Base-by-base conservation (phyloP, 2,329 filamentous ascomycete genomes). In the Sarocladium kiliense region DNA sequence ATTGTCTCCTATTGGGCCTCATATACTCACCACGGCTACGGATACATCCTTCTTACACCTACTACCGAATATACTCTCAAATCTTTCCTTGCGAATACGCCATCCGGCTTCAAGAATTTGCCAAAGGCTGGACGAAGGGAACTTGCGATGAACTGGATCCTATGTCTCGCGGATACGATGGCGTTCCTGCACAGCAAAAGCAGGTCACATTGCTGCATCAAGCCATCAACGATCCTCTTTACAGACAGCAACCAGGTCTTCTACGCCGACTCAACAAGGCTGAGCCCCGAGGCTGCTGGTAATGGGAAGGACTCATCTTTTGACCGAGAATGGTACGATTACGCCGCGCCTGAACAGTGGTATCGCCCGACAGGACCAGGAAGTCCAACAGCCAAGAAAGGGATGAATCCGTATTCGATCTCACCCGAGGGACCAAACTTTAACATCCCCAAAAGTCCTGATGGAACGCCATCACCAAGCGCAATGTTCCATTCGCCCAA, bases 1-100 rank as follows among this genome's bases (percentile, higher is more conserved):
- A 76, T 91, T 56, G 80, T 84, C n/a, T 84, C 82, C 11, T 80
- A 87, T 41, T 89, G 82, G 79, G 83, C 81, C 2, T 88, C 88
- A 0, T 91, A 91, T 65, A 83, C 79, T 2, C 77, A 85, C 55
- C 81, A 82, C 60, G 82, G 78, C 5, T 74, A 69, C 57, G 86
- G 83, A 7, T 91, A 86, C 63, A 74, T 85, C 23, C 73, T 91
- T 18, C 83, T 88, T 54, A 82, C 82, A 16, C 87, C 87, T 16
- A 78, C 84, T 7, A 78, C 79, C 56, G 86, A 90, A 59, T 82
- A 81, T 61, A 88, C 75, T 16, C 77, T 91, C 36, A 85, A 82
- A 62, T 81, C 83, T 0, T 86, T 89, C 66, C 77, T 91, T 57
- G 77, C 83, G 16, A 82, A 81, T 53, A 81, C 80, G 4, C 84